Percentiles rank a stretch among this genome's conserved stretches.
phyloP scores from a whole-genome alignment of 139 green algal genomes.

The Tetradesmus obliquus region DNA sequence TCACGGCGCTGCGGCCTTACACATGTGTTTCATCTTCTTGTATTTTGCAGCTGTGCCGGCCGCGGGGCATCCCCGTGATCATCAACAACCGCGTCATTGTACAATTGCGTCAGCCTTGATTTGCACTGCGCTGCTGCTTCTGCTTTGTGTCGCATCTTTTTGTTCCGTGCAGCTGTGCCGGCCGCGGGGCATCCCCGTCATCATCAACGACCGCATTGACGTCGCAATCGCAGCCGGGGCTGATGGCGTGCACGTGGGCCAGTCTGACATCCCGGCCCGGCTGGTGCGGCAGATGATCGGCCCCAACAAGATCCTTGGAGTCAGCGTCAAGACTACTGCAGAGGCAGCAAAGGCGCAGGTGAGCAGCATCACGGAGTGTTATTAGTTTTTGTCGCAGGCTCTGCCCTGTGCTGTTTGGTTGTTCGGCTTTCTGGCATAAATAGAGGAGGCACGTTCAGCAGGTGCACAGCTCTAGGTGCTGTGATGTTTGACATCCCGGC shows the following conservation, averaged over 20 bases:
- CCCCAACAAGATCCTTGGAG: constrained; percentile 82
- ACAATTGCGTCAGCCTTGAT: no score
- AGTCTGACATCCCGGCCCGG: constrained; percentile 83
- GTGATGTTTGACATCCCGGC: constrained; percentile 75
- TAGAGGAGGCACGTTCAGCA: constrained; percentile 41
- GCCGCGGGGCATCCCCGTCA: constrained; percentile 72
- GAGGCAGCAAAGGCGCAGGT: constrained; percentile 66
- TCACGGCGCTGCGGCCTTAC: constrained; percentile 69
- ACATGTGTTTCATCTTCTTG: no score
- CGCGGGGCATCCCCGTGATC: constrained; percentile 79
- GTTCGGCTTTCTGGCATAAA: neutral
- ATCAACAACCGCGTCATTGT: constrained; percentile 97
- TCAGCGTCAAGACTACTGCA: constrained; percentile 84
- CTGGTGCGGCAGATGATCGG: constrained; percentile 68
- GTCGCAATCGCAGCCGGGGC: constrained; percentile 84
- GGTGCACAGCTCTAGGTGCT: no score
- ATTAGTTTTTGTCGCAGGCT: neutral
- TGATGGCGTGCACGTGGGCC: constrained; percentile 49
- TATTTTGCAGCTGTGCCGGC: constrained; percentile 55
- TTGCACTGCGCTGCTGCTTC: no score
- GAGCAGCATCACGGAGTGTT: neutral
- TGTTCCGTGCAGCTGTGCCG: constrained; percentile 61
- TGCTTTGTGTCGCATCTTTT: neutral
- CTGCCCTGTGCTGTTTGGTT: neutral
- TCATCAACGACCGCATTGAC: constrained; percentile 97